phyloP scores from a whole-genome alignment of 2,329 filamentous ascomycete genomes.

The Trichoderma sp. region DNA sequence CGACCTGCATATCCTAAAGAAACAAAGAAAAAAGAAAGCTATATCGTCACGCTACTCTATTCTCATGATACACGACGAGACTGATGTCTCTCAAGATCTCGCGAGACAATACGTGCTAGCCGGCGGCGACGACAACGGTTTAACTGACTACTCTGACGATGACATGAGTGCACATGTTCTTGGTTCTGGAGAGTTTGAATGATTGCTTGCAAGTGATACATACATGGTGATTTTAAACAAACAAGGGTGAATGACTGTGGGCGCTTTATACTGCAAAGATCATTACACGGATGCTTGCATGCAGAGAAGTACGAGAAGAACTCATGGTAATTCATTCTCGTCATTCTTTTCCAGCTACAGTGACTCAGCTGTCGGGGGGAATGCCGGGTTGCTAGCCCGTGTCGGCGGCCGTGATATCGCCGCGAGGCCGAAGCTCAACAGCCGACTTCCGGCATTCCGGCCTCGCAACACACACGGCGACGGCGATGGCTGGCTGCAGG shows the following conservation, averaged over 20 bases:
- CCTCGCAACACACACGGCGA: not conserved
- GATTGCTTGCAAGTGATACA: not conserved
- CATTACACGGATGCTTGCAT: not conserved
- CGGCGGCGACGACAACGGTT: not conserved
- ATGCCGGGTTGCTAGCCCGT: not conserved
- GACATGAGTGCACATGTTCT: not conserved
- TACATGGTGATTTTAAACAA: not conserved
- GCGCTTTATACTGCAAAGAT: not conserved
- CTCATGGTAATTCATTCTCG: not conserved
- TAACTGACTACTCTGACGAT: not conserved
- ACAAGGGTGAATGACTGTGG: not conserved
- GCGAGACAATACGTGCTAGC: conserved; percentile 2
- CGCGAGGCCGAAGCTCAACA: conserved; percentile 15
- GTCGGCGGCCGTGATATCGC: conserved; percentile 15
- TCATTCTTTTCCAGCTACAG: not conserved
- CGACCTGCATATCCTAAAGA: not conserved
- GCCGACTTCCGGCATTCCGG: conserved; percentile 15
- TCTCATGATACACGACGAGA: not conserved
- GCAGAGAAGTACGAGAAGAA: not conserved
- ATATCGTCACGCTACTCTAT: not conserved
- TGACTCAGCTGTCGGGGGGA: not conserved
- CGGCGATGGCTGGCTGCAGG: not conserved
- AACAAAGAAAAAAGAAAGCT: not conserved
- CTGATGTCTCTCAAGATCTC: not conserved
- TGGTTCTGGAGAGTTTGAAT: not conserved